Evolutionary conservation across 495 filamentous ascomycete genomes (phyloP).

Genomic region (Pseudotulostoma volvatum): DNA sequence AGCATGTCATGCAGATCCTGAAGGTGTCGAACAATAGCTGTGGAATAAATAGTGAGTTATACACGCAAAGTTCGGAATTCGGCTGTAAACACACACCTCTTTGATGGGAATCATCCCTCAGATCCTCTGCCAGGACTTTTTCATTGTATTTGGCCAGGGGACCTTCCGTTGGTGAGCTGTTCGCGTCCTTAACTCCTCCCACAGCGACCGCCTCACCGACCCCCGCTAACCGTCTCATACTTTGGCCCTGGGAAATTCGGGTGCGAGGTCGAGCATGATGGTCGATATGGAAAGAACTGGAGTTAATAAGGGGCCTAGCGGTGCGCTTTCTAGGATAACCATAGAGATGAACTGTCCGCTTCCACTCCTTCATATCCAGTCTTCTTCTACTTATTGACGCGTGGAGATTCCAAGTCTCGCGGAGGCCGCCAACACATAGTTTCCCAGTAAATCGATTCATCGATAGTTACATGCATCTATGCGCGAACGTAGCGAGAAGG

Average conservation of each 20-base stretch:
- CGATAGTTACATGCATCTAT: no score
- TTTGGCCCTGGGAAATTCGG: not conserved
- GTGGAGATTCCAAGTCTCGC: not conserved
- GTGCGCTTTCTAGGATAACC: not conserved
- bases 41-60: no score
- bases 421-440: not conserved
- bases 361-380: constrained; percentile 6
- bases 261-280: no score
- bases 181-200: constrained; percentile 2
- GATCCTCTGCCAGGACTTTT: constrained; percentile 49
- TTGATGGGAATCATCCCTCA: constrained; percentile 83
- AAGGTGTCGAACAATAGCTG: constrained; percentile 72
- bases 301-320: not conserved
- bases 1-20: constrained; percentile 83
- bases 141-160: constrained; percentile 77
- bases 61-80: no score
- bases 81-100: constrained; percentile 41
- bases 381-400: not conserved
- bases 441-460: not conserved
- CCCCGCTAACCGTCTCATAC: constrained; percentile 8
- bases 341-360: not conserved
- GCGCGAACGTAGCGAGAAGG: no score
- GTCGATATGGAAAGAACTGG: no score
- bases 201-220: constrained; percentile 2
- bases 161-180: constrained; percentile 27